Conservation (phyloP, 306 rosid genomes). For the Mimosa pudica region DNA sequence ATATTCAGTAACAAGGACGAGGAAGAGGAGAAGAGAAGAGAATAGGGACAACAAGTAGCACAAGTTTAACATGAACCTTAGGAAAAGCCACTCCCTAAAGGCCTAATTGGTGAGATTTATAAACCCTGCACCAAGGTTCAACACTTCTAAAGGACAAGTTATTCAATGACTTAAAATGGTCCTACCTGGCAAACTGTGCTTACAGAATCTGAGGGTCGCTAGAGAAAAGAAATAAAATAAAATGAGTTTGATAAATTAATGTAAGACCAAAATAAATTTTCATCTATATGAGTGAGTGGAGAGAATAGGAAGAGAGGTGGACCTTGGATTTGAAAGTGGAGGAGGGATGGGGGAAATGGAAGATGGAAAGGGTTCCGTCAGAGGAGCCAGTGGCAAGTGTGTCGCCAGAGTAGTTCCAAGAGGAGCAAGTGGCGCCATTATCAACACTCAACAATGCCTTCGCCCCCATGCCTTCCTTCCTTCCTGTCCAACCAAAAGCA, state of each 20-base stretch:
- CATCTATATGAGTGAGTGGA: no score
- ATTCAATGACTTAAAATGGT: neutral
- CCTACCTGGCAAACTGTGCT: neutral
- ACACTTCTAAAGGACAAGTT: neutral
- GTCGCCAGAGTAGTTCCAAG: slow-evolving; percentile 68
- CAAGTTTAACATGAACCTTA: neutral
- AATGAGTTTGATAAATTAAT: neutral
- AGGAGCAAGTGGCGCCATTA: slow-evolving; percentile 64
- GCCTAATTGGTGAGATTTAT: neutral
- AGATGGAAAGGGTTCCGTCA: slow-evolving; percentile 69
- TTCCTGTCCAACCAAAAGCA: neutral
- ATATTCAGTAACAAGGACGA: neutral
- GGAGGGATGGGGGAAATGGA: slow-evolving; percentile 59
- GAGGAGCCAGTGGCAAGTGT: slow-evolving; percentile 74
- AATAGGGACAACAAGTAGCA: neutral
- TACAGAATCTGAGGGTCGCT: neutral
- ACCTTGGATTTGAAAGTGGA: slow-evolving; percentile 67
- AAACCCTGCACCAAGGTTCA: neutral
- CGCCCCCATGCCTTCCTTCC: slow-evolving; percentile 28
- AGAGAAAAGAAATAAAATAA: no score
- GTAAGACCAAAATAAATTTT: neutral
- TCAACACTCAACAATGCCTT: slow-evolving; percentile 67
- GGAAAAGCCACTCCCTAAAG: neutral
- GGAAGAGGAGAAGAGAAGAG: neutral
- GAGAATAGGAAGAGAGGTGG: neutral